These are phyloP conservation scores for Candida bentonensis DNA, from an alignment of 805 yeast species.

Conservation along the genomic window DNA sequence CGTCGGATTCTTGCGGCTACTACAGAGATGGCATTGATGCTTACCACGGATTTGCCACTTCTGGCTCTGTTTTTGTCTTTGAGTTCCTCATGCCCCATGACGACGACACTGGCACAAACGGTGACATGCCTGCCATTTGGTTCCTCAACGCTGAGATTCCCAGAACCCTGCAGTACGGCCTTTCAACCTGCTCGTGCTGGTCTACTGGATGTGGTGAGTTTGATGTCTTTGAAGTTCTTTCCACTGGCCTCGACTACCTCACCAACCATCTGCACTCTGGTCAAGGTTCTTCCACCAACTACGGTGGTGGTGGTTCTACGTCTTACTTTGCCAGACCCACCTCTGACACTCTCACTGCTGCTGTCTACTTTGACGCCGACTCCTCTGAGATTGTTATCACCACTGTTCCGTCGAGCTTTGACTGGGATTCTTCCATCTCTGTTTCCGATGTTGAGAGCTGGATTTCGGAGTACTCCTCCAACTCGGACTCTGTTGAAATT, in stretches of 20 bases:
- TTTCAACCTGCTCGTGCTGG: constrained; percentile 87
- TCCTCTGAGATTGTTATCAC: constrained; percentile 27
- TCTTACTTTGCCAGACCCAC: constrained; percentile 87
- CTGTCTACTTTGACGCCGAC: constrained; percentile 57
- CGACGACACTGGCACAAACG: constrained; percentile 38
- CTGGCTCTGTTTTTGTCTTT: constrained; percentile 72
- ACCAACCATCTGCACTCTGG: constrained; percentile 68
- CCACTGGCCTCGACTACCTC: constrained; percentile 60
- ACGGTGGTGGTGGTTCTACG: constrained; percentile 68
- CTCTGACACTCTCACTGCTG: constrained; percentile 66
- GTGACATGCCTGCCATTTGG: constrained; percentile 98
- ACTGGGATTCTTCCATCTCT: constrained; percentile 41
- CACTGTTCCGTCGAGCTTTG: constrained; percentile 40
- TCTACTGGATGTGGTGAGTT: constrained; percentile 93
- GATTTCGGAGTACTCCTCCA: constrained; percentile 29
- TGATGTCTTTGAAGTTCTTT: constrained; percentile 82
- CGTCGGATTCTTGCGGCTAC: constrained; percentile 57
- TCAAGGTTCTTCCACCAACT: constrained; percentile 45
- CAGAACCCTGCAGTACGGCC: constrained; percentile 91
- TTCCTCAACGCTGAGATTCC: constrained; percentile 89
- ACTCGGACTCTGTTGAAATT: constrained; percentile 22
- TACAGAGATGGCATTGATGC: constrained; percentile 82
- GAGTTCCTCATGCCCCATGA: constrained; percentile 90
- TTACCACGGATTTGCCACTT: constrained; percentile 85
- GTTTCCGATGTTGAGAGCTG: constrained; percentile 34